Evolutionary conservation across 2,329 filamentous ascomycete species (phyloP), one percentile per base, ranked within the genome.

Genomic region (Corinectria fuckeliana): DNA sequence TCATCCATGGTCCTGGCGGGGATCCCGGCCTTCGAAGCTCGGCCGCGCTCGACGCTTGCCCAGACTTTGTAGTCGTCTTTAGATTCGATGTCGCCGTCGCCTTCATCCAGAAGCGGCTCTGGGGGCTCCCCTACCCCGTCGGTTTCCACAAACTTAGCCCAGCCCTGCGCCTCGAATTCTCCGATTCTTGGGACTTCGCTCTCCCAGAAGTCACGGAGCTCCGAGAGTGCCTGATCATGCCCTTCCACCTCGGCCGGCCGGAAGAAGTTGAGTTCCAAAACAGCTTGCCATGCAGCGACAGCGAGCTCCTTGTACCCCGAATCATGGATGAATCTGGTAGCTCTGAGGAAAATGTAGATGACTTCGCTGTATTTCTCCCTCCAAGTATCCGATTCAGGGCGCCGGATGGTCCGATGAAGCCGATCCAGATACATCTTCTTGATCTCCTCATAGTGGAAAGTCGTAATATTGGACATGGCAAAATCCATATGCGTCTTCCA

Each of bases 121-220:
- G 81, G 80, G 2, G 78, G 70, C 28, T 83, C 80, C 14, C 71
- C 72, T 57, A 72, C 59, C 13, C 70, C 76, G 1, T 59, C 71
- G 14, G 67, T 70, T n/a, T 74, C 69, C 13, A 78, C 74, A 64
- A 81, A 88, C n/a, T 78, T 69, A 2, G 69, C 72, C 93, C 93
- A 97, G 1, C 93, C 92, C 61, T 82, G 80, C 3, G 92, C 88
- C 2, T 80, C 81, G 1, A 76, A 70, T 67, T 98, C 94, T 9
- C 94, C 94, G 53, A 97, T 84, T 5, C 94, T 85, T 0, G 90
- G 80, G 0, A 87, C 82, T 71, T 97, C 94, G 56, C 88, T 91
- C 59, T 97, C 92, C 95, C 95, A 98, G 63, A 95, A 97, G 2
- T 88, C 82, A 47, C 85, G 79, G 61, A 97, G 91, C 0, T 71